Evolutionary conservation across 2,329 filamentous ascomycete species (phyloP).

Genomic region (Alternaria sp.): DNA sequence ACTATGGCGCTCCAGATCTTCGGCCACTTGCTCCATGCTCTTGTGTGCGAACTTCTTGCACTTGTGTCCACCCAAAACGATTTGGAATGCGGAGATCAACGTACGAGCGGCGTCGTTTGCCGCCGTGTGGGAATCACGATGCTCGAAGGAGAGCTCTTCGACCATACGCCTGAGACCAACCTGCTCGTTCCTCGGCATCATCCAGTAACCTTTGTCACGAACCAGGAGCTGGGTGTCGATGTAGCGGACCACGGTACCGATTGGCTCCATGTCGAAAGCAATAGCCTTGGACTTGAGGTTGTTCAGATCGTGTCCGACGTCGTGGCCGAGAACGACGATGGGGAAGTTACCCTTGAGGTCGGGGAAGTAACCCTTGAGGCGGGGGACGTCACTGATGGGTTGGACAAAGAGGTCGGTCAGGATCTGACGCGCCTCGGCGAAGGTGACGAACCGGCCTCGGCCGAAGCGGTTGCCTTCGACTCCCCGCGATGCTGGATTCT

Average conservation of each 20-base stretch:
- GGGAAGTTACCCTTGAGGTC: conserved; percentile 20
- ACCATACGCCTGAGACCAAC: conserved; percentile 19
- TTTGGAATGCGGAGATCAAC: conserved; percentile 28
- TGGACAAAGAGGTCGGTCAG: conserved; percentile 21
- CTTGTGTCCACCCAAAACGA: conserved; percentile 7
- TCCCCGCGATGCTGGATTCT: conserved; percentile 8
- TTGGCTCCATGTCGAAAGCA: conserved; percentile 14
- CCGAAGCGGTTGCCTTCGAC: conserved; percentile 32
- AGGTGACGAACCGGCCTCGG: conserved; percentile 23
- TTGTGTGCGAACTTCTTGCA: neutral
- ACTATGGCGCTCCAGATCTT: conserved; percentile 9
- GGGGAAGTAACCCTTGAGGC: conserved; percentile 9
- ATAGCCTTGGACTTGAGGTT: conserved; percentile 23
- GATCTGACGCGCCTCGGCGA: conserved; percentile 10
- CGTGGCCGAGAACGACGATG: conserved; percentile 32
- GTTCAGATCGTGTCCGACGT: conserved; percentile 23
- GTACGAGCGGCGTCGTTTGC: conserved; percentile 31
- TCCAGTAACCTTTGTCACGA: conserved; percentile 3
- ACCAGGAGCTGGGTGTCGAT: conserved; percentile 35
- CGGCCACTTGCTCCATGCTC: conserved; percentile 7
- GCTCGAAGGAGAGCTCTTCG: conserved; percentile 13
- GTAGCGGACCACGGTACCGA: conserved; percentile 19
- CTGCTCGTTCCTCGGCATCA: conserved; percentile 1
- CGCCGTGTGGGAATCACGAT: conserved; percentile 29
- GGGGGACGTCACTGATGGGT: conserved; percentile 6